These are phyloP conservation scores for Clarireedia homoeocarpa DNA, from an alignment of 2,329 filamentous ascomycete species.

Conservation along the genomic window DNA sequence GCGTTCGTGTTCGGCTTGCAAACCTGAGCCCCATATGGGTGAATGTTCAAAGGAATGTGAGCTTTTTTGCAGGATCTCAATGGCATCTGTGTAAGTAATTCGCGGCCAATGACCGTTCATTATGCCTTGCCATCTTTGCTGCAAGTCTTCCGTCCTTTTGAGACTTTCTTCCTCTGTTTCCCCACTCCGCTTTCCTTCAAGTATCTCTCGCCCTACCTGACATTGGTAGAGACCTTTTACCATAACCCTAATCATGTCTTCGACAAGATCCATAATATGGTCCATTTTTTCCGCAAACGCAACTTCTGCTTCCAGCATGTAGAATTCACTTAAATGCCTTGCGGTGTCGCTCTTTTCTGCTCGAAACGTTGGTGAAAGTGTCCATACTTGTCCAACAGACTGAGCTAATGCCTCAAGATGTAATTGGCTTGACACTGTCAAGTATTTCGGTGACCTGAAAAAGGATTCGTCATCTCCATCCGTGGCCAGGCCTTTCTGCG, in stretches of 20 bases:
- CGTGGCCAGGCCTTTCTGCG: slow-evolving; percentile 14
- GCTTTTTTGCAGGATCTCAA: slow-evolving; percentile 57
- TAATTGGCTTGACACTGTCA: slow-evolving; percentile 90
- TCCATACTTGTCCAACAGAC: slow-evolving; percentile 85
- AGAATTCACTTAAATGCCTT: slow-evolving; percentile 92
- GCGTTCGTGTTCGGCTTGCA: slow-evolving; percentile 90
- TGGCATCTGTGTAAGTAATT: slow-evolving; percentile 74
- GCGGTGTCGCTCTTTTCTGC: slow-evolving; percentile 91
- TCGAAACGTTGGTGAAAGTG: slow-evolving; percentile 85
- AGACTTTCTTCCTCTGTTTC: slow-evolving; percentile 5
- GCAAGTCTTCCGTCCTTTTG: slow-evolving; percentile 37
- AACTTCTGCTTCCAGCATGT: slow-evolving; percentile 94
- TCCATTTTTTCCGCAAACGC: slow-evolving; percentile 66
- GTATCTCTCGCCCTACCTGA: slow-evolving; percentile 45
- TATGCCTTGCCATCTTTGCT: slow-evolving; percentile 66
- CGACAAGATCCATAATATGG: slow-evolving; percentile 69
- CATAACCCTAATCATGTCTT: slow-evolving; percentile 63
- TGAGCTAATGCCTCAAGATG: slow-evolving; percentile 90
- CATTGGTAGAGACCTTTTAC: slow-evolving; percentile 37
- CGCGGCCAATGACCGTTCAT: slow-evolving; percentile 59
- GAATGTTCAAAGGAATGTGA: slow-evolving; percentile 54
- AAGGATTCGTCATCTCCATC: slow-evolving; percentile 47
- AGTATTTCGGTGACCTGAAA: slow-evolving; percentile 82
- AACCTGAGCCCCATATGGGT: slow-evolving; percentile 63
- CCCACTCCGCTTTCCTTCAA: slow-evolving; percentile 9